Conservation (phyloP, 495 filamentous ascomycete species). For the Hypoxylon fragiforme region DNA sequence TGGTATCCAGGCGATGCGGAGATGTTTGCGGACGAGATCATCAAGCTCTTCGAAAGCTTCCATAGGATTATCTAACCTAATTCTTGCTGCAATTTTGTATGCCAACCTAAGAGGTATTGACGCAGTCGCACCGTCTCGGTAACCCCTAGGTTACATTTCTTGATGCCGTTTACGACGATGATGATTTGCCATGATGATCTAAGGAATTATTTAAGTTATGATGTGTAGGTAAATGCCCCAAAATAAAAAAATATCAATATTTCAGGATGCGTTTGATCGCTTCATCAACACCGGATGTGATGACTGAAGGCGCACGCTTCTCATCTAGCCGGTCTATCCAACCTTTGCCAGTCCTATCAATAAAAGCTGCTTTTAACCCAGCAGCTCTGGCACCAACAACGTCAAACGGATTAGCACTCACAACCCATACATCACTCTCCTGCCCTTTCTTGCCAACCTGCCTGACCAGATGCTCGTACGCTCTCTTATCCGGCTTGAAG, state of each 20-base stretch:
- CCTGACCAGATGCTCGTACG: slow-evolving; percentile 62
- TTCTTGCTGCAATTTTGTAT: neutral
- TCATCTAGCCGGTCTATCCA: slow-evolving; percentile 56
- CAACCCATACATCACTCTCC: slow-evolving; percentile 65
- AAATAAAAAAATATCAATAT: slow-evolving; percentile 14
- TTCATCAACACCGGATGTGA: slow-evolving; percentile 54
- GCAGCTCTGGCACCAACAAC: slow-evolving; percentile 59
- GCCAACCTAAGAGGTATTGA: no score
- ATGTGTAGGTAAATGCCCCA: no score
- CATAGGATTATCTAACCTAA: slow-evolving; percentile 28
- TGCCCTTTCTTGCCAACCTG: slow-evolving; percentile 54
- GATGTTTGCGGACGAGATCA: slow-evolving; percentile 49
- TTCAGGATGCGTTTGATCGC: slow-evolving; percentile 48
- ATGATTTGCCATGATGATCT: slow-evolving; percentile 8
- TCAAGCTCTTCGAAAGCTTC: slow-evolving; percentile 48
- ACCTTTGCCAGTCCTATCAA: slow-evolving; percentile 60
- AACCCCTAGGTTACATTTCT: slow-evolving; percentile 5
- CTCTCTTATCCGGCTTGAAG: slow-evolving; percentile 71
- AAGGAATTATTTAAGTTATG: slow-evolving; percentile 9
- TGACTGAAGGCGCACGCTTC: slow-evolving; percentile 42
- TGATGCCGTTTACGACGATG: slow-evolving; percentile 15
- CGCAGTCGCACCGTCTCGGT: neutral
- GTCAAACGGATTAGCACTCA: slow-evolving; percentile 83
- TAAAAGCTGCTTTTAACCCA: slow-evolving; percentile 68
- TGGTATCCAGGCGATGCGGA: slow-evolving; percentile 55